Base-by-base conservation (phyloP, 495 filamentous ascomycete genomes). In the Terfezia boudieri region DNA sequence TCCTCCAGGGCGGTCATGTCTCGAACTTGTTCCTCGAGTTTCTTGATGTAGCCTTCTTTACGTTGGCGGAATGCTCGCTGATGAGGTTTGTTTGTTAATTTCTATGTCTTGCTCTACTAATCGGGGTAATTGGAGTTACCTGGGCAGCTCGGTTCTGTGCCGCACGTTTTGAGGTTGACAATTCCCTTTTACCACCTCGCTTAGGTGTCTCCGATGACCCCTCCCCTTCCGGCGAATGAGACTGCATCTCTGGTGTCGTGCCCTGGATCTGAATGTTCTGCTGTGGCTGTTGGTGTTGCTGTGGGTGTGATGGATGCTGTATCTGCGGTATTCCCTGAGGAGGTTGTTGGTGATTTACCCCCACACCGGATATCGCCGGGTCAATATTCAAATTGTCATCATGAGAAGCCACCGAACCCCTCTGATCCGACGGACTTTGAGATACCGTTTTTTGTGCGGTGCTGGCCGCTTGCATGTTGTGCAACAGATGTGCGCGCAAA, bases 41-140 rank as follows among this genome's bases (percentile, higher is more conserved):
- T 87, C 71, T 94, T 93, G 67, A 98, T 98, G 66, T 96, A 94
- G 36, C 80, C 83, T 69, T 98, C 90, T 68, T 98, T 98, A 53
- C 90, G 83, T 72, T 95, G 88, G 23, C 90, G 84, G 69, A 98
- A 98, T 20, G 90, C 90, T 60, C 90, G 80, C 90, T 96, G 63
- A 58, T 22, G 49, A 51, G 43, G 32, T 58, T 51, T 32, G 1
- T 4, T 32, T 32, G 26, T 32, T 32, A 32, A 7, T 32, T 12
- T 53, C 56, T 23, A 50, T 48, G 12, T 53, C 38, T 43, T 12
- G 4, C 26, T 32, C 7, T 41, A 55, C 49, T 37, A 36, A 58
- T 36, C 20, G 32, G 12, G 37, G 26, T 7, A 14, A 38, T 9
- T n/a, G 20, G 14, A 70, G 75, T 50, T 76, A 95, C 90, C 81